These are phyloP conservation scores for Rhypophila decipiens DNA, from an alignment of 495 filamentous ascomycete species.

Conservation along the genomic window DNA sequence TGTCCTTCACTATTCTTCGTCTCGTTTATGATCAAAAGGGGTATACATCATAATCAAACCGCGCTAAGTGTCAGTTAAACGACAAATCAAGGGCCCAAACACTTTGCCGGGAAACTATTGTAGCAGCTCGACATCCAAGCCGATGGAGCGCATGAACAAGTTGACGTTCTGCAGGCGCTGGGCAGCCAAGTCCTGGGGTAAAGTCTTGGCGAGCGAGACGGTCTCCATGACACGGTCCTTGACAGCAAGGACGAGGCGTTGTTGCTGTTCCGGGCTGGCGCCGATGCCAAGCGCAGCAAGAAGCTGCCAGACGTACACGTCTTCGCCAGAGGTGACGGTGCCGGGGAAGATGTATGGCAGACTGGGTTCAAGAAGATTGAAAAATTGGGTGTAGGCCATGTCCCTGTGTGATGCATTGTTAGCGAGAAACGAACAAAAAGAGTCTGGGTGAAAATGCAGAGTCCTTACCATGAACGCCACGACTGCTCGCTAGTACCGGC, in stretches of 20 bases:
- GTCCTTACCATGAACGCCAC: slow-evolving; percentile 71
- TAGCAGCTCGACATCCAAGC: slow-evolving; percentile 90
- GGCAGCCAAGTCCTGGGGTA: slow-evolving; percentile 76
- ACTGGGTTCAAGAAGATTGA: slow-evolving; percentile 76
- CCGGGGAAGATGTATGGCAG: slow-evolving; percentile 82
- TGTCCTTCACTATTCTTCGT: too few species aligned
- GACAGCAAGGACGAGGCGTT: slow-evolving; percentile 85
- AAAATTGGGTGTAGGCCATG: slow-evolving; percentile 70
- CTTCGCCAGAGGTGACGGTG: slow-evolving; percentile 72
- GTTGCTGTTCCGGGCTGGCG: slow-evolving; percentile 87
- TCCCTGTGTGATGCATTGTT: slow-evolving; percentile 33
- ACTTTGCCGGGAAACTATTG: slow-evolving; percentile 51
- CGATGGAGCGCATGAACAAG: slow-evolving; percentile 96
- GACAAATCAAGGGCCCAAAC: too few species aligned
- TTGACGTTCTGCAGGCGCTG: slow-evolving; percentile 87
- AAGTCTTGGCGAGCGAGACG: slow-evolving; percentile 73
- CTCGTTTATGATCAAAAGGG: too few species aligned
- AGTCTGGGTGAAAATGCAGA: neutral
- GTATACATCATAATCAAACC: too few species aligned
- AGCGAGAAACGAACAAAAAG: slow-evolving; percentile 4
- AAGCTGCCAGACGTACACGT: slow-evolving; percentile 97
- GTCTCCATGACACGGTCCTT: slow-evolving; percentile 99
- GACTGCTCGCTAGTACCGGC: slow-evolving; percentile 61
- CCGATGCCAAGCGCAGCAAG: slow-evolving; percentile 89
- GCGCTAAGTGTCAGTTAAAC: too few species aligned